Conservation (phyloP, 2,329 filamentous ascomycete species). For the Penicillium aurantiogriseum region DNA sequence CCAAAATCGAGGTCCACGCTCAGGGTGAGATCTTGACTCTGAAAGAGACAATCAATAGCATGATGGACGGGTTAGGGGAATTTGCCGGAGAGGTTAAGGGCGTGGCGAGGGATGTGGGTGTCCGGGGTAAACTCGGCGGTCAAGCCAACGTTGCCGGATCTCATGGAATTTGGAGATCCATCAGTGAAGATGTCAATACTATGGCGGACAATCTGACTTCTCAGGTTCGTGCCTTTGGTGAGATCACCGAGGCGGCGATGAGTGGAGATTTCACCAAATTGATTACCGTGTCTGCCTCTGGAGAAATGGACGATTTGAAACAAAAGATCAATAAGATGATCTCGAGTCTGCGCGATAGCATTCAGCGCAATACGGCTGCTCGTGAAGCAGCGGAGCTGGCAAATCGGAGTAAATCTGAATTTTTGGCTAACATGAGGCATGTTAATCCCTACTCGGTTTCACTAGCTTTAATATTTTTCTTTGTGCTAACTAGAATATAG, state of each 20-base stretch:
- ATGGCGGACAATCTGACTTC: conserved; percentile 84
- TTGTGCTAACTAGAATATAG: conserved; percentile 32
- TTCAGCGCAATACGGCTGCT: conserved; percentile 89
- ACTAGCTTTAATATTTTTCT: background rate
- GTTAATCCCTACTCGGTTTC: background rate
- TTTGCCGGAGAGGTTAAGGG: conserved; percentile 93
- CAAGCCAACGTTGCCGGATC: conserved; percentile 88
- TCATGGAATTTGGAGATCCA: conserved; percentile 92
- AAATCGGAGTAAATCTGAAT: conserved; percentile 96
- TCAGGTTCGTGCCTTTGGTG: conserved; percentile 90
- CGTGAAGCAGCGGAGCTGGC: conserved; percentile 90
- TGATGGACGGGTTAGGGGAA: conserved; percentile 87
- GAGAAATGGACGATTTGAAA: conserved; percentile 96
- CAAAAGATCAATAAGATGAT: conserved; percentile 99
- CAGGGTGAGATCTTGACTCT: conserved; percentile 87
- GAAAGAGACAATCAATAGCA: conserved; percentile 95
- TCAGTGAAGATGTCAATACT: conserved; percentile 90
- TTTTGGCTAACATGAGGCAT: conserved; percentile 86
- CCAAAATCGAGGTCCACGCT: conserved; percentile 88
- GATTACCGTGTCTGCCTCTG: conserved; percentile 90
- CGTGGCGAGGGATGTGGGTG: conserved; percentile 89
- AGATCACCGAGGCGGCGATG: conserved; percentile 91
- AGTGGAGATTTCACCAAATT: conserved; percentile 93
- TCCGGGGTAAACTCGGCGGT: conserved; percentile 96
- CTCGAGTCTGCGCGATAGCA: conserved; percentile 85